A percentile compares a stretch with the other conserved stretches of the same genome.
These are phyloP conservation scores for Phytophthora pisi DNA, from an alignment of 352 stramenopile species.

Conservation along the genomic window DNA sequence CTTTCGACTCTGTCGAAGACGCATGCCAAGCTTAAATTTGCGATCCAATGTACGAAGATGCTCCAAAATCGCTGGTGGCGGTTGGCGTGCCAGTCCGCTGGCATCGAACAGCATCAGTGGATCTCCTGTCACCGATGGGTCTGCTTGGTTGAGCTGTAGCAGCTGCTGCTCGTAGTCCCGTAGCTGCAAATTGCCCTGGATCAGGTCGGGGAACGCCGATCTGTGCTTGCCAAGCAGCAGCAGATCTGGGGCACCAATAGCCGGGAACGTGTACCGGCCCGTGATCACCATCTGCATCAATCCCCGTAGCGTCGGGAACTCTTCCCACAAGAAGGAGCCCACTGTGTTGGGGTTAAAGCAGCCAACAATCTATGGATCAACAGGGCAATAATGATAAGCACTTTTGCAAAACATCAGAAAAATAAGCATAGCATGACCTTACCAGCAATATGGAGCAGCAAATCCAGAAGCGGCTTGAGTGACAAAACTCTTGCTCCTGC, in stretches of 20 bases:
- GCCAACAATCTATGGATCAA: conserved; percentile 41
- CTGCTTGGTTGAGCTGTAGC: conserved; percentile 49
- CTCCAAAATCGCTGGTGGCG: conserved; percentile 73
- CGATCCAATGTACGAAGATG: conserved; percentile 71
- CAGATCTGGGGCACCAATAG: conserved; percentile 57
- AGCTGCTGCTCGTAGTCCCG: conserved; percentile 78
- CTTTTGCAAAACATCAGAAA: no score
- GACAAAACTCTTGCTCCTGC: conserved; percentile 76
- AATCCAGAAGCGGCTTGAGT: conserved; percentile 86
- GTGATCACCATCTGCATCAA: conserved; percentile 91
- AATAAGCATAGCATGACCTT: conserved; percentile 1
- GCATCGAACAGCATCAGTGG: conserved; percentile 78
- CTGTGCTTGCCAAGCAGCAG: conserved; percentile 69
- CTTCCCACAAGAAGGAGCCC: conserved; percentile 74
- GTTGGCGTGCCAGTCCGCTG: conserved; percentile 68
- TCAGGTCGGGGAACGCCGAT: conserved; percentile 54
- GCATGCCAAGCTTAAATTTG: conserved; percentile 80
- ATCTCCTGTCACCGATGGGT: conserved; percentile 56
- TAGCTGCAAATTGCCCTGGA: conserved; percentile 67
- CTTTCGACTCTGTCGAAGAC: conserved; percentile 75
- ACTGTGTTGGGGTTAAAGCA: conserved; percentile 84
- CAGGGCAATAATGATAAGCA: background rate
- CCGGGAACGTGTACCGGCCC: conserved; percentile 72
- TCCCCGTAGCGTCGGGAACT: conserved; percentile 73
- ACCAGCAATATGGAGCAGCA: conserved; percentile 87